phyloP scores from a whole-genome alignment of 148 eudicot species.

The Fagopyrum tataricum region DNA sequence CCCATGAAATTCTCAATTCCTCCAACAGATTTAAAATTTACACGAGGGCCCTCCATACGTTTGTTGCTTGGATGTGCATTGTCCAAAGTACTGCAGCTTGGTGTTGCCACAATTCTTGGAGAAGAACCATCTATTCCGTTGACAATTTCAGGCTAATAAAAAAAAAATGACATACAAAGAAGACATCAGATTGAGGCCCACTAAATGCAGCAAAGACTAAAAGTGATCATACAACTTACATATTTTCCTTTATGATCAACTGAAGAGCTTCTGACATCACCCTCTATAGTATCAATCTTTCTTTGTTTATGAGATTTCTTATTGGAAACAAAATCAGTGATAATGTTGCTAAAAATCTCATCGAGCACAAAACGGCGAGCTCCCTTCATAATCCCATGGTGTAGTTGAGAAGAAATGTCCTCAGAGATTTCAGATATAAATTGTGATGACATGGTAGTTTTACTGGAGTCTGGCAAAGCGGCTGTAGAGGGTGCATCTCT shows the following conservation, averaged over 20 bases:
- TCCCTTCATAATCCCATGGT: constrained; percentile 68
- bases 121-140: constrained; percentile 20
- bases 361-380: constrained; percentile 69
- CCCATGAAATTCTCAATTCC: constrained; percentile 49
- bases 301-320: constrained; percentile 52
- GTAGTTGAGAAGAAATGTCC: constrained; percentile 68
- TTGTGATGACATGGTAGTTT: constrained; percentile 16
- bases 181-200: constrained; percentile 3
- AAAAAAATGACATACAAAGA: constrained; percentile 14
- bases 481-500: constrained; percentile 25
- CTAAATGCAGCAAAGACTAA: constrained; percentile 1
- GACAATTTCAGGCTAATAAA: constrained; percentile 28
- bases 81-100: constrained; percentile 20
- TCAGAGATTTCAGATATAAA: constrained; percentile 53
- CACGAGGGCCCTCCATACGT: constrained; percentile 15
- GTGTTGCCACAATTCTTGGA: constrained; percentile 23
- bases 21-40: constrained; percentile 54
- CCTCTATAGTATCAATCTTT: constrained; percentile 29
- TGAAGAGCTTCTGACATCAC: constrained; percentile 23
- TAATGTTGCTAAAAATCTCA: constrained; percentile 65
- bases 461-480: constrained; percentile 15
- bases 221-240: background rate
- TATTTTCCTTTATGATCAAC: constrained; percentile 36
- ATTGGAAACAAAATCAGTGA: constrained; percentile 40
- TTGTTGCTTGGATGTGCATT: constrained; percentile 14